These are phyloP conservation scores for Haematococcus sp. DNA, from an alignment of 139 green algal genomes.

Conservation along the genomic window DNA sequence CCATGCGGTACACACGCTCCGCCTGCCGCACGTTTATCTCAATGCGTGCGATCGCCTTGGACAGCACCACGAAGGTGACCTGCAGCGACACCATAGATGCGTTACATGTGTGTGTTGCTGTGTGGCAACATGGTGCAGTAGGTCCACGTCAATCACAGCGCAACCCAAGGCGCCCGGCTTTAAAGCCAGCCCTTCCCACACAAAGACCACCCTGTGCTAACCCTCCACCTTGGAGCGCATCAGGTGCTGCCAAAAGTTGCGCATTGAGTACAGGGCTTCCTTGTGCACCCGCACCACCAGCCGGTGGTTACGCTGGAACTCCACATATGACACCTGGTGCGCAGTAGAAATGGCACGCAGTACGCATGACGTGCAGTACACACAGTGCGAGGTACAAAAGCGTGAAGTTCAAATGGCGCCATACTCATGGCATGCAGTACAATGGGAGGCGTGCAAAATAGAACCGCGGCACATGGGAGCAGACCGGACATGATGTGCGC, in stretches of 20 bases:
- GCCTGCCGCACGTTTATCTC: slow-evolving; percentile 16
- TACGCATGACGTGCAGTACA: too few species aligned
- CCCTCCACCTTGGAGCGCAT: slow-evolving; percentile 16
- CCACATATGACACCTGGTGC: slow-evolving; percentile 51
- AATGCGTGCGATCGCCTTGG: neutral
- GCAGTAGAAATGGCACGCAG: slow-evolving; percentile 14
- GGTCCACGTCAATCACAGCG: too few species aligned
- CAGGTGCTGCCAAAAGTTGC: slow-evolving; percentile 32
- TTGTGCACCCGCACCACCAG: slow-evolving; percentile 21
- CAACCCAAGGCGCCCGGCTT: too few species aligned
- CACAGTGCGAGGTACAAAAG: neutral
- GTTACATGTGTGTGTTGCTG: too few species aligned
- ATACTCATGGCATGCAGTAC: neutral
- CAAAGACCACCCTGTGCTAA: neutral
- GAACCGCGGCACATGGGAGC: too few species aligned
- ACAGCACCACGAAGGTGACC: neutral
- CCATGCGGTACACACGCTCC: slow-evolving; percentile 15
- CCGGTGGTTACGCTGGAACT: slow-evolving; percentile 35
- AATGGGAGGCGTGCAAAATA: too few species aligned
- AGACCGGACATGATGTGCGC: neutral
- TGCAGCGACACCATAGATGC: too few species aligned
- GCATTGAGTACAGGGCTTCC: slow-evolving; percentile 18
- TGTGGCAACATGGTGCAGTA: too few species aligned
- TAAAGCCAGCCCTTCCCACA: too few species aligned
- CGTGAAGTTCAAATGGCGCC: neutral